phyloP scores from a whole-genome alignment of 2,329 filamentous ascomycete genomes.

The Cordyceps farinosa region DNA sequence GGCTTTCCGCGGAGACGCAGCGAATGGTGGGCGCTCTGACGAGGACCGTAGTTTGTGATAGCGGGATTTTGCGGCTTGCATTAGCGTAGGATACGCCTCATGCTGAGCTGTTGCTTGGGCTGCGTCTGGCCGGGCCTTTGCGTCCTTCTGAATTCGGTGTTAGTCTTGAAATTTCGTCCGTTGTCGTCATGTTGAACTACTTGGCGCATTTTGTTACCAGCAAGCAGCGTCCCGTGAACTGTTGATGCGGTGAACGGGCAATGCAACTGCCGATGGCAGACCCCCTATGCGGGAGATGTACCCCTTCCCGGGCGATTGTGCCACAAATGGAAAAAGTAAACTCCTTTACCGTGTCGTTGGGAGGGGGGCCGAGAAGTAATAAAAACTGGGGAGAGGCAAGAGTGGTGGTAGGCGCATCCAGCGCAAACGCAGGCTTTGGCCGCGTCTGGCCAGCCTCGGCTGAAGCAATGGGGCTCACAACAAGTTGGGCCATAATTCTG shows the following conservation, averaged over 20 bases:
- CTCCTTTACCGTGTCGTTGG: background rate
- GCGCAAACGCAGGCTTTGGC: background rate
- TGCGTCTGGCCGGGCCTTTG: background rate
- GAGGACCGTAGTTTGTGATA: background rate
- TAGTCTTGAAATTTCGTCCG: too few species aligned
- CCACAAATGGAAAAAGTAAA: background rate
- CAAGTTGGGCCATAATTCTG: background rate
- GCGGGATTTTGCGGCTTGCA: background rate
- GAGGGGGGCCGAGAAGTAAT: too few species aligned
- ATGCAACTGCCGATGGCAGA: background rate
- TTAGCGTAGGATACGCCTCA: background rate
- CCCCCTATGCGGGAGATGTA: background rate
- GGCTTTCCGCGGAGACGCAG: too few species aligned
- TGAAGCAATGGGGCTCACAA: background rate
- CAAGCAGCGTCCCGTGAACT: too few species aligned
- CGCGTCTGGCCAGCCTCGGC: background rate
- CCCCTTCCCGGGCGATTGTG: background rate
- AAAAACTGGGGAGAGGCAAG: too few species aligned
- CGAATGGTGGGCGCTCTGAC: background rate
- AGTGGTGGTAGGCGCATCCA: too few species aligned
- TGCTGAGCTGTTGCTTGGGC: background rate
- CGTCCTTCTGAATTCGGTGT: too few species aligned
- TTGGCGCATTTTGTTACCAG: too few species aligned
- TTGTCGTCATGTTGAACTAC: too few species aligned
- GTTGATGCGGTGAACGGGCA: too few species aligned